A percentile compares a stretch with the other conserved stretches of the same genome.
Evolutionary conservation across 2,329 filamentous ascomycete genomes (phyloP).

Genomic region (Cyclaneusma minus): DNA sequence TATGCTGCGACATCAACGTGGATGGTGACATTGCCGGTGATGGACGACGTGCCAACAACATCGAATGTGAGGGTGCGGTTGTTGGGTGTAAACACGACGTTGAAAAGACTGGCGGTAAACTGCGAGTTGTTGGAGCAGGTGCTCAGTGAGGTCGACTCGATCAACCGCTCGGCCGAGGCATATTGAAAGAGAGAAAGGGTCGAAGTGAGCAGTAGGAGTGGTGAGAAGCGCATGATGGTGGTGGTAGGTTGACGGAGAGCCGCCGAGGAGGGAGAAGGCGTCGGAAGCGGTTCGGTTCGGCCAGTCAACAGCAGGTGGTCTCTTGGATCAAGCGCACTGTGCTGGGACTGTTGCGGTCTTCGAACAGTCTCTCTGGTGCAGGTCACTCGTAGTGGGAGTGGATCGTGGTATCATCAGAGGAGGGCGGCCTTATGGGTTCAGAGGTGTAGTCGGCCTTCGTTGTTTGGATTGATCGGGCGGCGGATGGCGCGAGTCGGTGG

Average conservation of each 20-base stretch:
- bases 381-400: too few species aligned
- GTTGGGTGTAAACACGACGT: conserved; percentile 62
- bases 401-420: too few species aligned
- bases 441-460: too few species aligned
- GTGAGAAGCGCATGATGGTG: conserved; percentile 4
- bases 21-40: conserved; percentile 69
- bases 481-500: not conserved
- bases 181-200: conserved; percentile 11
- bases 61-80: conserved; percentile 61
- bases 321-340: not conserved
- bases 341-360: too few species aligned
- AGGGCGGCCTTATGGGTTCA: too few species aligned
- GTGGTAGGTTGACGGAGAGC: conserved; percentile 1
- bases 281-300: conserved; percentile 1
- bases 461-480: too few species aligned
- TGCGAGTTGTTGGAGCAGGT: conserved; percentile 71
- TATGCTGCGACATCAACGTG: conserved; percentile 68
- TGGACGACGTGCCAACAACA: conserved; percentile 68
- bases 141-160: conserved; percentile 72
- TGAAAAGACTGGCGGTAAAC: conserved; percentile 80
- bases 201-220: conserved; percentile 2
- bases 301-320: not conserved
- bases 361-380: too few species aligned
- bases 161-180: conserved; percentile 46
- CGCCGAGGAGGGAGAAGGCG: conserved; percentile 1